Evolutionary conservation across 441 rosid genomes (phyloP).

Genomic region (Eruca vesicaria): DNA sequence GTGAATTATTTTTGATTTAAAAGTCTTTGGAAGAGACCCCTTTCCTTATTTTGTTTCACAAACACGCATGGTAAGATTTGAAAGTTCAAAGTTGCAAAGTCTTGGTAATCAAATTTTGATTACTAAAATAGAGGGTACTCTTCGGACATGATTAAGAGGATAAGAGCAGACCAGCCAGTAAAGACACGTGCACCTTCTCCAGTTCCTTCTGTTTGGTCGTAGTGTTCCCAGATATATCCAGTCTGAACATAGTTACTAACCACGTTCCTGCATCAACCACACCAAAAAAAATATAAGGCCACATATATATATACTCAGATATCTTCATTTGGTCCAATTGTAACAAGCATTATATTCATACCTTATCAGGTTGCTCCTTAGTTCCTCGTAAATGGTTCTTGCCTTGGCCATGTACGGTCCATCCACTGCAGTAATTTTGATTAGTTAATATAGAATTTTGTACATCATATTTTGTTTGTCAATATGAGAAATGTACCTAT

Average conservation of each 20-base stretch:
- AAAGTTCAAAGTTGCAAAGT: conserved; percentile 7
- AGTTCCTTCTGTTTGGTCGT: conserved; percentile 74
- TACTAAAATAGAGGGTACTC: conserved; percentile 35
- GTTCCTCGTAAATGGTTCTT: conserved; percentile 54
- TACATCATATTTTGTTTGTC: background rate
- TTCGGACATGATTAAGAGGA: conserved; percentile 76
- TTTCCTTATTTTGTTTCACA: conserved; percentile 15
- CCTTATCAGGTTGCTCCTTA: conserved; percentile 81
- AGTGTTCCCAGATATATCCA: conserved; percentile 93
- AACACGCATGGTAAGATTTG: background rate
- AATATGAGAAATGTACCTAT: conserved; percentile 33
- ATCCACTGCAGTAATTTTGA: conserved; percentile 47
- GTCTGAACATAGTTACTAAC: conserved; percentile 71
- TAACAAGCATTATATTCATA: conserved; percentile 10
- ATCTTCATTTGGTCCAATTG: conserved; percentile 13
- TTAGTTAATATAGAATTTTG: background rate
- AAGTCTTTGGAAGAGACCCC: background rate
- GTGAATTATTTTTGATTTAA: no score
- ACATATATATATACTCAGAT: background rate
- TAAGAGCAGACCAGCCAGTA: conserved; percentile 88
- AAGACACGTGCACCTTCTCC: conserved; percentile 79
- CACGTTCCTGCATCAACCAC: conserved; percentile 59
- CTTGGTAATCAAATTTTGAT: conserved; percentile 12
- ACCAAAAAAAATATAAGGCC: background rate
- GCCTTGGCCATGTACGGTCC: conserved; percentile 82